Evolutionary conservation across 1,284 basidiomycete species (phyloP).

Genomic region (Heliocybe sulcata): DNA sequence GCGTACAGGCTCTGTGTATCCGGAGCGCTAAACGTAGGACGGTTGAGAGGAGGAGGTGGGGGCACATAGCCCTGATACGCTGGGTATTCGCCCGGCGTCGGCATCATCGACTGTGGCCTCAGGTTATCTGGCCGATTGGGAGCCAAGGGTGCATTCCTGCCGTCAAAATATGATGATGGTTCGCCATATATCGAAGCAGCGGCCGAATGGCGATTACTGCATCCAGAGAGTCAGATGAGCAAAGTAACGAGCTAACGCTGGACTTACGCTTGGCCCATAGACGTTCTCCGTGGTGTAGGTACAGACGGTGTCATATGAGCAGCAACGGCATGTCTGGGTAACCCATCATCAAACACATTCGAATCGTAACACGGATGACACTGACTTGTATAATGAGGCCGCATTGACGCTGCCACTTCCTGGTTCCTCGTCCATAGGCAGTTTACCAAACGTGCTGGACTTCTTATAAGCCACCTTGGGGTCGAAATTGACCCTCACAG

Average conservation of each 20-base stretch:
- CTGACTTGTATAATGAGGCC: conserved; percentile 51
- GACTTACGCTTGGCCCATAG: not conserved
- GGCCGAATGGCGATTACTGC: not conserved
- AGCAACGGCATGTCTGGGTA: not conserved
- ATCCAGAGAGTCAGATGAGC: not conserved
- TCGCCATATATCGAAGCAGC: not conserved
- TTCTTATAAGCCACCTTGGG: conserved; percentile 40
- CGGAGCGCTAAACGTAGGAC: not conserved
- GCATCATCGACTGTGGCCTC: not conserved
- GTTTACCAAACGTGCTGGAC: conserved; percentile 7
- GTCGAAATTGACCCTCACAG: conserved; percentile 25
- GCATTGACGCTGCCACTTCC: conserved; percentile 20
- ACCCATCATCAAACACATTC: not conserved
- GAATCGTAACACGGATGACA: not conserved
- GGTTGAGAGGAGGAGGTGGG: not conserved
- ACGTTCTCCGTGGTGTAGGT: not conserved
- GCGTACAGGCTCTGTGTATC: not conserved
- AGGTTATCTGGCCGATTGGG: not conserved
- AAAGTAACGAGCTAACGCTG: not conserved
- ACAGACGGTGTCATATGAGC: not conserved
- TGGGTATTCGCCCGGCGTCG: not conserved
- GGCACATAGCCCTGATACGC: not conserved
- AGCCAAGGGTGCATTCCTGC: not conserved
- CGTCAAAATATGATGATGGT: not conserved
- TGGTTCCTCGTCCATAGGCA: conserved; percentile 8